Percentiles rank a stretch among this genome's conserved stretches.
Evolutionary conservation across 345 rosid species (phyloP).

Genomic region (Limnanthes douglasii): DNA sequence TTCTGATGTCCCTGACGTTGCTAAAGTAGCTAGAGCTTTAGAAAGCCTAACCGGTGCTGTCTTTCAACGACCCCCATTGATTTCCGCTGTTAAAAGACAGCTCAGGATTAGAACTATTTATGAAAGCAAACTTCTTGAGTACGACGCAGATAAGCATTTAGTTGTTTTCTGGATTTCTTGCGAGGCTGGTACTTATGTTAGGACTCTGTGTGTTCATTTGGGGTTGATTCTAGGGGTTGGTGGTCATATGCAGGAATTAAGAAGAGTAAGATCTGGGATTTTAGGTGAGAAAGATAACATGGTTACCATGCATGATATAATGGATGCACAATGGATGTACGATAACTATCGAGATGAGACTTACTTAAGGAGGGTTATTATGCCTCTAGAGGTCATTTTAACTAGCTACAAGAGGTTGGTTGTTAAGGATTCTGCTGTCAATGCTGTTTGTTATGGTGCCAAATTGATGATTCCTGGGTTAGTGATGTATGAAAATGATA

Average conservation of each 20-base stretch:
- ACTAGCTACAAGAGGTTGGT: conserved; percentile 91
- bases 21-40: conserved; percentile 79
- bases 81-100: conserved; percentile 92
- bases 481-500: conserved; percentile 81
- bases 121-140: conserved; percentile 82
- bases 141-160: conserved; percentile 64
- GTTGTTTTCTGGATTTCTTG: conserved; percentile 94
- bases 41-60: conserved; percentile 88
- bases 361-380: conserved; percentile 74
- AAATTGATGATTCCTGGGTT: conserved; percentile 89
- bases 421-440: conserved; percentile 86
- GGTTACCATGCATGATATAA: conserved; percentile 96
- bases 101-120: conserved; percentile 88
- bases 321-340: conserved; percentile 92
- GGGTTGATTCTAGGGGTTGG: conserved; percentile 93
- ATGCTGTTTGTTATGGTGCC: conserved; percentile 94
- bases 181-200: conserved; percentile 91
- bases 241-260: conserved; percentile 88
- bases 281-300: conserved; percentile 85
- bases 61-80: conserved; percentile 81
- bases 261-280: conserved; percentile 94
- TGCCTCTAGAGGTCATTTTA: conserved; percentile 80
- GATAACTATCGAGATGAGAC: conserved; percentile 53
- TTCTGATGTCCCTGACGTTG: conserved; percentile 68
- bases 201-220: conserved; percentile 91